Evolutionary conservation across 441 rosid species (phyloP).

Genomic region (Arabidopsis lyrata): DNA sequence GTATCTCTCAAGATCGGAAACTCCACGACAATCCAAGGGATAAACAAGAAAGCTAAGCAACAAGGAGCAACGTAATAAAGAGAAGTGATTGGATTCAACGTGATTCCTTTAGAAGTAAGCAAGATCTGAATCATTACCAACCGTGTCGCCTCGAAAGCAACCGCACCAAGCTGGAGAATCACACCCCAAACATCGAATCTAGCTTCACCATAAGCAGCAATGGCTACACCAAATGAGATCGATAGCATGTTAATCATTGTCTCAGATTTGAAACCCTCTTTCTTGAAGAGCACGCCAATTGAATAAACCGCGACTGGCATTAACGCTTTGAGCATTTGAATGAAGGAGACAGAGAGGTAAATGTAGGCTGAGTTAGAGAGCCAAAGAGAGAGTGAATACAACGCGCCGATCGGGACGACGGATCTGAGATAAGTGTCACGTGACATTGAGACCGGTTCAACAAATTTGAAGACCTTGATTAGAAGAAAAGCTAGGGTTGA

Average conservation of each 20-base stretch:
- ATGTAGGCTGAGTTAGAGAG: slow-evolving; percentile 95
- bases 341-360: slow-evolving; percentile 86
- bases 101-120: slow-evolving; percentile 86
- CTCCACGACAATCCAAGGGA: slow-evolving; percentile 95
- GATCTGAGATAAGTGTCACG: slow-evolving; percentile 83
- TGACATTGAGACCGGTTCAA: slow-evolving; percentile 93
- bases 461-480: slow-evolving; percentile 87
- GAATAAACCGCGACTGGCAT: slow-evolving; percentile 99
- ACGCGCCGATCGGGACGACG: slow-evolving; percentile 91
- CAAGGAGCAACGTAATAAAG: slow-evolving; percentile 93
- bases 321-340: slow-evolving; percentile 94
- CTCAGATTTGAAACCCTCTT: slow-evolving; percentile 69
- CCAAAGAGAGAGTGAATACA: slow-evolving; percentile 91
- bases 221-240: slow-evolving; percentile 88
- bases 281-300: slow-evolving; percentile 74
- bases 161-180: slow-evolving; percentile 83
- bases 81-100: slow-evolving; percentile 86
- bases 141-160: slow-evolving; percentile 90
- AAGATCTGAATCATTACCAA: slow-evolving; percentile 94
- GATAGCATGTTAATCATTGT: slow-evolving; percentile 92
- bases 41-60: slow-evolving; percentile 75
- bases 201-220: slow-evolving; percentile 93
- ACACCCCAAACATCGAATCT: slow-evolving; percentile 96
- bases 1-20: slow-evolving; percentile 69
- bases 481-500: slow-evolving; percentile 81